Base-by-base conservation (phyloP, 2,329 filamentous ascomycete genomes). In the Hypomyces rosellus region DNA sequence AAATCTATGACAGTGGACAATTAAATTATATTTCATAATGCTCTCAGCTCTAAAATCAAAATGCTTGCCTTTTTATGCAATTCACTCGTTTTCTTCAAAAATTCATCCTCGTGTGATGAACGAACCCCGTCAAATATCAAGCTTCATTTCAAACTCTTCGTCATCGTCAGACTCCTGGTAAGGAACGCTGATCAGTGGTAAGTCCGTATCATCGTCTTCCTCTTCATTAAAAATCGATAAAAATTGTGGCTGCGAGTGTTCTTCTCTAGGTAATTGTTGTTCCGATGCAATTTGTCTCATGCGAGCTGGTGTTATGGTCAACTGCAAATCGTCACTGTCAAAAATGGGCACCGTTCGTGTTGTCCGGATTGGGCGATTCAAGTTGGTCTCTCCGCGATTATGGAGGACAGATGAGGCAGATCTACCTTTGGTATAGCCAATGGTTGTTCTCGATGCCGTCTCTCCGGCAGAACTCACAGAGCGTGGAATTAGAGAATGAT, bases 351-450 rank as follows among this genome's bases (percentile, higher is more conserved):
- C 37, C 13, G 36, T 22, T 15, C 34, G 44, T 43, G 37, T 45
- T 40, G 40, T n/a, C 14, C 36, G 18, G 3, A 16, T 8, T 22
- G 45, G 25, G 13, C 18, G 46, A n/a, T 16, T 20, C 3, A 52
- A 48, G 5, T 8, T 36, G 9, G 43, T 50, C 45, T 46, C 30
- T 41, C 51, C 55, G 9, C 59, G 59, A 22, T 54, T 61, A 13
- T 70, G 69, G 30, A 78, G 61, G 39, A 76, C 65, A 0, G 74
- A 74, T 1, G 74, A 76, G 4, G 76, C 72, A 4, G 73, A 73
- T 34, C 88, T 81, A 34, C 91, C 90, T 65, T 86, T 89, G 50
- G 81, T 88, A 64, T 95, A 96, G 14, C 91, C 91, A 39, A 96
- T 77, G 0, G 90, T 96, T 49, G 82, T 91, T 55, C 84, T 82